Base-by-base conservation (phyloP, 768 basidiomycete species). In the Phanerochaete carnosa region DNA sequence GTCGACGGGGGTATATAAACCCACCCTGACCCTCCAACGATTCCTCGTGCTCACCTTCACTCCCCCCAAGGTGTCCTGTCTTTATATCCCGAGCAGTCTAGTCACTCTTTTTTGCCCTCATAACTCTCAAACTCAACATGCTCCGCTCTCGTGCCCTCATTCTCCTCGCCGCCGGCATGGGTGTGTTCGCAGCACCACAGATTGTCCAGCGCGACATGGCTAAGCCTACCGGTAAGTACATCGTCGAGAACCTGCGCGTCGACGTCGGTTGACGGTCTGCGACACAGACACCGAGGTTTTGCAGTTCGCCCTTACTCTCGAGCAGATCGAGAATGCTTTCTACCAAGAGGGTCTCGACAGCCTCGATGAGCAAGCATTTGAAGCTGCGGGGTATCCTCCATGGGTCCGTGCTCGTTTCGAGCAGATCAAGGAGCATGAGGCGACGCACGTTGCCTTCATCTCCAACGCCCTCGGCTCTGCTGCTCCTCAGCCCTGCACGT, bases 401-500 rank as follows among this genome's bases (percentile, higher is more conserved):
- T 83, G 79, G 77, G 82, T 82, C 45, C 76, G 80, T 53, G 77
- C 72, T 1, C 78, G 83, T 16, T 79, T 84, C 64, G 65, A 70
- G 25, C 79, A 89, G 68, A 83, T 89, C 56, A 70, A 72, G 23
- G 71, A 75, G 33, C 86, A 89, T 69, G 86, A 88, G 68, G 67
- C 70, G 30, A 71, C 72, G 12, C 88, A 90, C 71, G 84, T 85
- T 61, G 66, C 76, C 9, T 78, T 83, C 69, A 75, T 89, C 29
- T 71, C 81, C 8, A 65, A 59, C 7, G 77, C 76, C 0, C 72
- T 87, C 37, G 79, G 80, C 1, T 74, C 72, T 26, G 70, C 75
- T 5, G 79, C 82, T 9, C 75, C 81, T 15, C 58, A 79, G 66
- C 74, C 83, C 3, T 90, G 89, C 76, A 70, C 76, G 19, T 90